phyloP scores from a whole-genome alignment of 352 stramenopile species.

The Pythium phragmiticola region DNA sequence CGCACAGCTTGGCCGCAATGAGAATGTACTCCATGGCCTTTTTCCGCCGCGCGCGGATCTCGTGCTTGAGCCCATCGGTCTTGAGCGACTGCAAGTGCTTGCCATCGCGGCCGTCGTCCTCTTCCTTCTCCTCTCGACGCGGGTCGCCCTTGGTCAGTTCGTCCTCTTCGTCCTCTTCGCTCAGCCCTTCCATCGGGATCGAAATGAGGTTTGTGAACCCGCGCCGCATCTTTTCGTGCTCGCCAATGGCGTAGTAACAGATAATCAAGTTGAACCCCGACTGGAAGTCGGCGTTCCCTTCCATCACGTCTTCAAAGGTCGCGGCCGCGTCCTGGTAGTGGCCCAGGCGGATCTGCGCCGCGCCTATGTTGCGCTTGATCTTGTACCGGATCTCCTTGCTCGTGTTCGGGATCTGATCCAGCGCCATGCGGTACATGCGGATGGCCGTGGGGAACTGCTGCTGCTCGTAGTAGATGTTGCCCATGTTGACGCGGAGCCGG shows the following conservation, averaged over 20 bases:
- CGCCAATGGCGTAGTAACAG: slow-evolving; percentile 96
- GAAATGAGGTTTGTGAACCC: slow-evolving; percentile 91
- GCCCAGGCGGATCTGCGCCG: slow-evolving; percentile 91
- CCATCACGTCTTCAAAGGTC: slow-evolving; percentile 95
- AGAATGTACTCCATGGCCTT: slow-evolving; percentile 91
- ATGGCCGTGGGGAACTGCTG: slow-evolving; percentile 94
- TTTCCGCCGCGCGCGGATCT: slow-evolving; percentile 73
- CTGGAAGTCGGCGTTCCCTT: slow-evolving; percentile 92
- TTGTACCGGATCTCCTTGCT: slow-evolving; percentile 95
- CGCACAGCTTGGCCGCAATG: slow-evolving; percentile 92
- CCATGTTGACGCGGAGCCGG: slow-evolving; percentile 95
- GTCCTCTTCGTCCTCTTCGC: slow-evolving; percentile 86
- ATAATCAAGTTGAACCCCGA: slow-evolving; percentile 97
- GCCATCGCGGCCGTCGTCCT: slow-evolving; percentile 36
- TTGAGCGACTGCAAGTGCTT: slow-evolving; percentile 68
- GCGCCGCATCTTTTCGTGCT: slow-evolving; percentile 93
- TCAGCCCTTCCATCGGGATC: slow-evolving; percentile 88
- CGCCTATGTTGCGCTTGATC: slow-evolving; percentile 97
- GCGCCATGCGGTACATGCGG: slow-evolving; percentile 97
- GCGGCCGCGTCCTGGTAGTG: slow-evolving; percentile 94
- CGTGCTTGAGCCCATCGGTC: slow-evolving; percentile 67
- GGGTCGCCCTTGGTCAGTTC: slow-evolving; percentile 40
- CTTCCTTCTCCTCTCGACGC: slow-evolving; percentile 38
- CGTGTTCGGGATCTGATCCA: slow-evolving; percentile 94
- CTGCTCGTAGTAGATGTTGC: slow-evolving; percentile 97